Base-by-base conservation (phyloP, 768 basidiomycete species). In the Suillus placidus region DNA sequence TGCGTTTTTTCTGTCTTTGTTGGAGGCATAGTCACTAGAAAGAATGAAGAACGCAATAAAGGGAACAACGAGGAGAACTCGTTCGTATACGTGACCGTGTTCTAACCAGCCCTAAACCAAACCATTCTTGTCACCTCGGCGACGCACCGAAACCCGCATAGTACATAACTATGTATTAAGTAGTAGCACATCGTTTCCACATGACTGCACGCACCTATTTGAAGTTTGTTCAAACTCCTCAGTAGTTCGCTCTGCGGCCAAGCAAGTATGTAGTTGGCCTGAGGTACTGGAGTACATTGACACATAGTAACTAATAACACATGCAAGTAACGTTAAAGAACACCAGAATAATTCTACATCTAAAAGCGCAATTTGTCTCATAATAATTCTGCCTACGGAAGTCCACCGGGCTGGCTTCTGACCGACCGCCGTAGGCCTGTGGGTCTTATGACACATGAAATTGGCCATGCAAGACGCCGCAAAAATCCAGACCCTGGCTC, bases 391-490 rank as follows among this genome's bases (percentile, higher is more conserved):
- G 7, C 18, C 12, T 57, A 58, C 37, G 6, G 14, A 58, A 58
- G 56, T 18, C 23, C 56, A 16, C 20, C 6, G 13, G 35, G 35
- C 8, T 23, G n/a, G 35, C 35, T 16, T 57, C n/a, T 16, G 8
- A 57, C 7, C 13, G 20, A 57, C 8, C 20, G 56, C 7, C 37
- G 56, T 4, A 57, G 20, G 34, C 54, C 34, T 13, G 18, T 37
- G n/a, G 14, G 35, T 35, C 32, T 54, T 13, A 72, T 66, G 42
- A 37, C 37, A 38, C 60, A 71, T 60, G 62, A 69, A 18, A 73
- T 30, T 5, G 76, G 75, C 74, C 74, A 77, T 6, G 64, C 62
- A 6, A 52, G 10, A 26, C 76, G 68, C 30, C 23, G 63, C 51
- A 65, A 65, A 54, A 65, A 16, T 14, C 40, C n/a, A 34, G 67